Evolutionary conservation across 805 yeast genomes (phyloP).

Genomic region (Millerozyma miso): DNA sequence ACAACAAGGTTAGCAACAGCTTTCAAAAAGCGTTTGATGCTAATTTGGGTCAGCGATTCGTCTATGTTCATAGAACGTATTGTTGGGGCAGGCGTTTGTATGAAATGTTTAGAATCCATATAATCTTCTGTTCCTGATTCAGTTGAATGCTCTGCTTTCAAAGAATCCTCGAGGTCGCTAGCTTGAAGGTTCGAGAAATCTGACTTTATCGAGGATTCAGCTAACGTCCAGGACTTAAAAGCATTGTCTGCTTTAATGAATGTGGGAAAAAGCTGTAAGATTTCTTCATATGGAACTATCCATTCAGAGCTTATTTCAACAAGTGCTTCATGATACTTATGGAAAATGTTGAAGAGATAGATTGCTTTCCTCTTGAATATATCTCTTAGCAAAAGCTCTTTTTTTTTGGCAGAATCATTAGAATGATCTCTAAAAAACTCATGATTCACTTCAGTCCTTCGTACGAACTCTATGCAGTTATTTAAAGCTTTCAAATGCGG

Average conservation of each 20-base stretch:
- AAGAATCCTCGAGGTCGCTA: neutral
- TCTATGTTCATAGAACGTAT: slow-evolving; percentile 1
- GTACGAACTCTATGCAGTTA: slow-evolving; percentile 29
- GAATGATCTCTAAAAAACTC: slow-evolving; percentile 19
- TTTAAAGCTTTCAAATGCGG: slow-evolving; percentile 28
- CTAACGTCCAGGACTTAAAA: neutral
- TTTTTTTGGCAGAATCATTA: slow-evolving; percentile 14
- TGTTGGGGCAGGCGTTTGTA: neutral
- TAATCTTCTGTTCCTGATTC: neutral
- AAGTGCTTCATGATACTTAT: slow-evolving; percentile 34
- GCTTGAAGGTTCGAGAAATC: neutral
- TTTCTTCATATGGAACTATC: slow-evolving; percentile 32
- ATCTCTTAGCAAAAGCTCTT: slow-evolving; percentile 31
- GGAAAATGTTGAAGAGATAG: slow-evolving; percentile 28
- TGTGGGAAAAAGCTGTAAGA: slow-evolving; percentile 35
- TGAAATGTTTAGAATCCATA: neutral
- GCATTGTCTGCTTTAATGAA: slow-evolving; percentile 26
- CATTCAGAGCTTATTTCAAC: slow-evolving; percentile 40
- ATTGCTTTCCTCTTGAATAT: slow-evolving; percentile 30
- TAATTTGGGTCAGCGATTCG: neutral
- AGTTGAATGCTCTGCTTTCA: neutral
- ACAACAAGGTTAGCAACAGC: slow-evolving; percentile 42
- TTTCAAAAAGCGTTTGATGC: slow-evolving; percentile 24
- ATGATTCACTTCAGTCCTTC: slow-evolving; percentile 20
- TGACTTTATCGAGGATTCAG: neutral